phyloP scores from a whole-genome alignment of 352 stramenopile genomes.

The Pythium inflatum region DNA sequence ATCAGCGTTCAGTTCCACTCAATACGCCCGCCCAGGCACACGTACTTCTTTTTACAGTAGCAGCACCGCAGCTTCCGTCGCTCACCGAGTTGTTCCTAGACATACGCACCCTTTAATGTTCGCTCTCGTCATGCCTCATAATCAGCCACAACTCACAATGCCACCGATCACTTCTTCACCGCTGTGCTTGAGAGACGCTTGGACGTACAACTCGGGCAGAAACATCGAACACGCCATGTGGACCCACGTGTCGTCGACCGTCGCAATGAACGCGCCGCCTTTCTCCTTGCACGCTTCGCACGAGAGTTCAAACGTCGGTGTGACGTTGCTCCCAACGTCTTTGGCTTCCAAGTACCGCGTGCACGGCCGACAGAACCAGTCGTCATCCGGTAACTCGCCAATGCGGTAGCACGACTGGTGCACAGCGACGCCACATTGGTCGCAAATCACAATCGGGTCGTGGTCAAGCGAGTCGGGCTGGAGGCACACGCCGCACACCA shows the following conservation, averaged over 20 bases:
- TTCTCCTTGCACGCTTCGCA: constrained; percentile 61
- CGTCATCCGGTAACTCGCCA: constrained; percentile 59
- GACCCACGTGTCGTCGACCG: constrained; percentile 58
- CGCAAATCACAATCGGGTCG: constrained; percentile 83
- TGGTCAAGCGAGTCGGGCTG: constrained; percentile 66
- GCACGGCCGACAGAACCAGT: constrained; percentile 83
- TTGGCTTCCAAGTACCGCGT: constrained; percentile 47
- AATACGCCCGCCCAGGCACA: background rate
- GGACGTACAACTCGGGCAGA: constrained; percentile 71
- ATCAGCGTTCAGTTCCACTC: background rate
- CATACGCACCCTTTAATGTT: background rate
- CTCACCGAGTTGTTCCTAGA: constrained; percentile 46
- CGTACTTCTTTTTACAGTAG: constrained; percentile 71
- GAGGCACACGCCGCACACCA: constrained; percentile 68
- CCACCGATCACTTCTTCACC: constrained; percentile 63
- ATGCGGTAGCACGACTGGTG: constrained; percentile 86
- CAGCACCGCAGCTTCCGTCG: constrained; percentile 68
- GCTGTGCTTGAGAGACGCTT: constrained; percentile 30
- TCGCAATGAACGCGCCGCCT: constrained; percentile 60
- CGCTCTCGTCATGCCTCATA: too few species aligned
- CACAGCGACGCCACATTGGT: constrained; percentile 68
- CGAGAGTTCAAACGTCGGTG: constrained; percentile 56
- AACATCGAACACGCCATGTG: constrained; percentile 83
- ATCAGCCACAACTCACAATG: constrained; percentile 36
- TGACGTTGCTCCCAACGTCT: constrained; percentile 48